These are phyloP conservation scores for Zoysia matrella DNA, from an alignment of 202 grass and related monocot genomes.

Conservation along the genomic window DNA sequence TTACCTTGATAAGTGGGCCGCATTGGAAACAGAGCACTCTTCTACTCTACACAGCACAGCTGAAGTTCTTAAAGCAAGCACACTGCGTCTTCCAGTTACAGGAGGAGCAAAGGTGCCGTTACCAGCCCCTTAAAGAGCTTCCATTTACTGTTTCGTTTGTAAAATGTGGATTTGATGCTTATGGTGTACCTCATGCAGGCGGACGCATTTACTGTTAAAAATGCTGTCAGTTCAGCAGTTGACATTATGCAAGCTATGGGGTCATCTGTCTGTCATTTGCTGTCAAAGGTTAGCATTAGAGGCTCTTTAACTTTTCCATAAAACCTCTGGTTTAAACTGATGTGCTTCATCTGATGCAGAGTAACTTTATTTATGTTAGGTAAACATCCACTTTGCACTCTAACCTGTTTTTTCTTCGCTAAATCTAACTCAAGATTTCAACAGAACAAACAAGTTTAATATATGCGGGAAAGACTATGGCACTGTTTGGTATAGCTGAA, in stretches of 20 bases:
- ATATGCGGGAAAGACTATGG: not conserved
- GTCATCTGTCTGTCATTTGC: no score
- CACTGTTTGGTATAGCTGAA: no score
- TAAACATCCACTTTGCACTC: not conserved
- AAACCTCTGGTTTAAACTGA: constrained; percentile 10
- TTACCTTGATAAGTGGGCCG: constrained; percentile 75
- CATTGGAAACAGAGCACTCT: constrained; percentile 67
- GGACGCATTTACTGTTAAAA: no score
- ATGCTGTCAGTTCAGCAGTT: no score
- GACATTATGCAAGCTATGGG: no score
- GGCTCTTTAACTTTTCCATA: not conserved
- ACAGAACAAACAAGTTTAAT: not conserved
- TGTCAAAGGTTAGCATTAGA: no score
- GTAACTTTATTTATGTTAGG: not conserved
- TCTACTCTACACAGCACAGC: constrained; percentile 66
- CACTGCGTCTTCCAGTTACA: constrained; percentile 85
- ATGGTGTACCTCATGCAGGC: constrained; percentile 15
- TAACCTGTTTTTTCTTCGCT: not conserved
- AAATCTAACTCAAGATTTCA: constrained; percentile 7
- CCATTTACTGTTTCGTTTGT: constrained; percentile 31
- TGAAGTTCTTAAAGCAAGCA: constrained; percentile 84
- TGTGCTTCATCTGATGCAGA: not conserved
- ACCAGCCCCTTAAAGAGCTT: not conserved
- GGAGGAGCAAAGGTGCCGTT: constrained; percentile 80
- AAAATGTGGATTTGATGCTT: constrained; percentile 28